Evolutionary conservation across 2,329 filamentous ascomycete species (phyloP), one percentile per base, ranked within the genome.

Genomic region (Fusarium armeniacum): DNA sequence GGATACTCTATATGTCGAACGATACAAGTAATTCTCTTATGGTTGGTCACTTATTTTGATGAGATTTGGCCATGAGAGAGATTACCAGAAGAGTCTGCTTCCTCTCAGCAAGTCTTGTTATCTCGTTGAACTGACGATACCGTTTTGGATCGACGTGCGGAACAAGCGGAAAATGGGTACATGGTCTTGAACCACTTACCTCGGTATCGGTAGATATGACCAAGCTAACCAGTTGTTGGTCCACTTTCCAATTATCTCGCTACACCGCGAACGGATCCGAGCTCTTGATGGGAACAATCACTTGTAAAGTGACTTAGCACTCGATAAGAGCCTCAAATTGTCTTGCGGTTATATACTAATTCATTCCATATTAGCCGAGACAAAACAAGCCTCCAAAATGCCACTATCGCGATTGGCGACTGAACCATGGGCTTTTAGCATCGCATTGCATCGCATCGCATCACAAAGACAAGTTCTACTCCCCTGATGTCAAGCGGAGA

Each of bases 401-500:
- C 9, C 35, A 41, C 49, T 40, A 52, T 52, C 49, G 24, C 28
- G 49, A 40, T 40, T 51, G 49, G 33, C n/a, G 49, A 51, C 26
- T 46, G 15, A n/a, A 44, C 41, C 16, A 44, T 28, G 26, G 24
- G 26, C 11, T n/a, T 20, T 50, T 16, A 41, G 13, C 35, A 40
- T 51, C 18, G 20, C 18, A 46, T 26, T 4, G 24, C 24, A 26
- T 26, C 24, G 20, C 10, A 30, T 30, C 10, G 9, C 28, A 30
- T 30, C 28, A 30, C 28, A 30, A 30, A 30, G 38, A 52, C 61
- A 66, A 54, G 46, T 40, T 44, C 24, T n/a, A n/a, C 20, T n/a
- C 28, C 49, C 36, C 33, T 50, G 46, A 40, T 62, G 20, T 36
- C 33, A 54, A 49, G 62, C 62, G 63, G 63, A 66, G 62, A 66